These are phyloP conservation scores for Neofusicoccum ribis DNA, from an alignment of 2,329 filamentous ascomycete species.

Conservation along the genomic window DNA sequence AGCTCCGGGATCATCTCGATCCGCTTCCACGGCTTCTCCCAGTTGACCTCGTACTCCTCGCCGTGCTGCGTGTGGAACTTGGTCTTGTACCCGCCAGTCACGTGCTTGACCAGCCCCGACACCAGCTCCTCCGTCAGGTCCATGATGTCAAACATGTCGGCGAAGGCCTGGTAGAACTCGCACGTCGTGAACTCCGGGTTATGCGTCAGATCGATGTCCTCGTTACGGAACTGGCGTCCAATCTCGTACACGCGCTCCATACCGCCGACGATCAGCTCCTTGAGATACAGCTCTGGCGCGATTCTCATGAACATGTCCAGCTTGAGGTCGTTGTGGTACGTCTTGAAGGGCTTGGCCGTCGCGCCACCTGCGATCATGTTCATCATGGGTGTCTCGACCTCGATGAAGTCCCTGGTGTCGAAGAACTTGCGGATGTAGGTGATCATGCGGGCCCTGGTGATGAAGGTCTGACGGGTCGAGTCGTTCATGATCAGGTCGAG, in stretches of 20 bases:
- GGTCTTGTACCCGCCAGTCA: conserved; percentile 83
- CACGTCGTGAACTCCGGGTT: conserved; percentile 98
- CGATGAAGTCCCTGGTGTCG: conserved; percentile 82
- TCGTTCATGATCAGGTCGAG: conserved; percentile 98
- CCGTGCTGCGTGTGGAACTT: conserved; percentile 84
- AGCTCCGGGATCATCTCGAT: conserved; percentile 95
- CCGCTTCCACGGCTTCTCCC: conserved; percentile 89
- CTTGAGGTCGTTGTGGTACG: conserved; percentile 93
- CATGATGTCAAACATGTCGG: conserved; percentile 78
- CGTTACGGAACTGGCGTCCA: conserved; percentile 93
- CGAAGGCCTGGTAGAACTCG: conserved; percentile 91
- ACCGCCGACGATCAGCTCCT: conserved; percentile 93
- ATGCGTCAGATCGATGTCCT: conserved; percentile 88
- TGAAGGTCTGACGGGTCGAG: conserved; percentile 76
- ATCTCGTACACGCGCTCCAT: conserved; percentile 95
- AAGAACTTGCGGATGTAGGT: conserved; percentile 87
- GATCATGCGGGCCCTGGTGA: conserved; percentile 84
- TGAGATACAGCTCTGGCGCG: conserved; percentile 93
- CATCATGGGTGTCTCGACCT: conserved; percentile 98
- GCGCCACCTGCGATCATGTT: conserved; percentile 94
- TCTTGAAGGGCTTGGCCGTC: conserved; percentile 91
- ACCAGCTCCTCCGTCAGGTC: conserved; percentile 90
- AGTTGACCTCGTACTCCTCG: conserved; percentile 89
- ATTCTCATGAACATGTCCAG: conserved; percentile 95
- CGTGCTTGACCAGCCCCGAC: conserved; percentile 80